A percentile compares a stretch with the other conserved stretches of the same genome.
These are phyloP conservation scores for Mallotus japonicus DNA, from an alignment of 441 rosid genomes.

Conservation along the genomic window DNA sequence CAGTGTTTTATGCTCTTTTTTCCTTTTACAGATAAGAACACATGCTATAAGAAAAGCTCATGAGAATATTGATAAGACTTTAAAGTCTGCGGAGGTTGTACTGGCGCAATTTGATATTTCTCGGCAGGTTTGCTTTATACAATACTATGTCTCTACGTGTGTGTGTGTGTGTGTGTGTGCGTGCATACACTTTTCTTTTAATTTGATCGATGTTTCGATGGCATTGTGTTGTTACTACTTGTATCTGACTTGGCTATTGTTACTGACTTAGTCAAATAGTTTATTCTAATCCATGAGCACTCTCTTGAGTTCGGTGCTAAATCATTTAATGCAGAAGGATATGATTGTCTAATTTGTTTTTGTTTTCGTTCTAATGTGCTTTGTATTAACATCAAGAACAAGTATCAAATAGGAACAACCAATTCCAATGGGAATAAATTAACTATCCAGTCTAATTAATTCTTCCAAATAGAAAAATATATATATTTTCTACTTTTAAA, in stretches of 20 bases:
- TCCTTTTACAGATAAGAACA: constrained; percentile 67
- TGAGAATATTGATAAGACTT: constrained; percentile 89
- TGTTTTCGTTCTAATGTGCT: neutral
- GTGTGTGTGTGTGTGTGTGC: neutral
- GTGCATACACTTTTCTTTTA: neutral
- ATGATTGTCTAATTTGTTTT: neutral
- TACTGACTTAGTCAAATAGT: neutral
- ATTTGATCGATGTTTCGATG: too few relatives aligned
- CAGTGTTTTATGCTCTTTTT: neutral
- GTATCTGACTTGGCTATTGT: too few relatives aligned
- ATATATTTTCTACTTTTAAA: neutral
- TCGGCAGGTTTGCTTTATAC: constrained; percentile 60
- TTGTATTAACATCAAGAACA: neutral
- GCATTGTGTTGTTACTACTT: too few relatives aligned
- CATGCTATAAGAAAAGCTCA: constrained; percentile 94
- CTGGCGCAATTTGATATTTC: constrained; percentile 75
- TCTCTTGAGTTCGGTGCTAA: neutral
- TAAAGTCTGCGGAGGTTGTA: constrained; percentile 83
- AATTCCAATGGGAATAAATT: neutral
- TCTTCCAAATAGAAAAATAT: neutral
- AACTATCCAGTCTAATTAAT: neutral
- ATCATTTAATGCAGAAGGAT: neutral
- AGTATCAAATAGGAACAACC: neutral
- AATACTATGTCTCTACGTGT: too few relatives aligned
- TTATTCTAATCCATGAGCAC: neutral